A percentile compares a stretch with the other conserved stretches of the same genome.
Evolutionary conservation across 23 red algal genomes (phyloP).

Genomic region (Gracilaria domingensis): DNA sequence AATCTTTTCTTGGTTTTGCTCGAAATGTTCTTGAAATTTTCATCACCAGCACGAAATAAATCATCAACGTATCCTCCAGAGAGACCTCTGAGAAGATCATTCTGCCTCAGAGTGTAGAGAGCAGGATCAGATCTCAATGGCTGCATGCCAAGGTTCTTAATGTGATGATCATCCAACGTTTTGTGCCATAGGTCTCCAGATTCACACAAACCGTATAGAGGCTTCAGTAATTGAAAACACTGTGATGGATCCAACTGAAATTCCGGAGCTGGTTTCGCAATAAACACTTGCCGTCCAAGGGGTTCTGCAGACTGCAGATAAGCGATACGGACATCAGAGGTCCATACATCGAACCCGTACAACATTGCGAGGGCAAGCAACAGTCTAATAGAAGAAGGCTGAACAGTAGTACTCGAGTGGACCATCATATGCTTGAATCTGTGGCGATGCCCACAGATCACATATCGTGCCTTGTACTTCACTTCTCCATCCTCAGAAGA

Average conservation of each 20-base stretch:
- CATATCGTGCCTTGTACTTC: constrained; percentile 44
- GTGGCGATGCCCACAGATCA: constrained; percentile 46
- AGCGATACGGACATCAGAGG: constrained; percentile 6
- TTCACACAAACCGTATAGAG: constrained; percentile 27
- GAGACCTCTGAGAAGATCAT: background rate
- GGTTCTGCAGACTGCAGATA: constrained; percentile 19
- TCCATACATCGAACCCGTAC: constrained; percentile 11
- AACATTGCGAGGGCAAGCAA: constrained; percentile 6
- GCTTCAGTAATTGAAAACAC: constrained; percentile 13
- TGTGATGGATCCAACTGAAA: constrained; percentile 17
- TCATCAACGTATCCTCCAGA: constrained; percentile 58
- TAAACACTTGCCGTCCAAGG: background rate
- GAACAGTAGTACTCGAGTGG: constrained; percentile 3
- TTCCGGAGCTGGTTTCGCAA: background rate
- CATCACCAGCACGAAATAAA: constrained; percentile 31
- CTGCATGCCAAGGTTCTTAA: background rate
- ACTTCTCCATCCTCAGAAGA: constrained; percentile 31
- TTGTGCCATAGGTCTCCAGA: constrained; percentile 20
- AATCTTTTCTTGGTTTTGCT: background rate
- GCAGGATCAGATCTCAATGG: constrained; percentile 21
- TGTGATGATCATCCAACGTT: constrained; percentile 11
- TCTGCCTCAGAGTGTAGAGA: background rate
- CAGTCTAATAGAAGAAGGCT: constrained; percentile 3
- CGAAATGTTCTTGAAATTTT: constrained; percentile 8
- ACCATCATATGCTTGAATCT: constrained; percentile 23